Conservation (phyloP, 2,329 filamentous ascomycete genomes). For the Scedosporium apiospermum region DNA sequence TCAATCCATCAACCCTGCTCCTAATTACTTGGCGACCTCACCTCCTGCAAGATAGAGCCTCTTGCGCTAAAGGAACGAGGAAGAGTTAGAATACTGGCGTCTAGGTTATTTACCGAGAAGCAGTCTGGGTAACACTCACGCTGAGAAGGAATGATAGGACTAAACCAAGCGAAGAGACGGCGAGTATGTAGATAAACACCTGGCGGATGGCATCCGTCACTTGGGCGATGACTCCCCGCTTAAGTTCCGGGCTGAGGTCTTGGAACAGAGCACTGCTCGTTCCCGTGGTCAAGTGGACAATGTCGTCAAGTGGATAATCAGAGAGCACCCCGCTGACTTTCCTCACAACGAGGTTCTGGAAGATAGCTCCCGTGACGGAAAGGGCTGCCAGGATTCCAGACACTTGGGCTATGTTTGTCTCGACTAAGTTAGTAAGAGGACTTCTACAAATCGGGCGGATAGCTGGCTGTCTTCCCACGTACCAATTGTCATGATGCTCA, state of each 20-base stretch:
- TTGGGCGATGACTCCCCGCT: slow-evolving; percentile 4
- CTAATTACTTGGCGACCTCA: neutral
- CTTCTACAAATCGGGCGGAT: too few relatives aligned
- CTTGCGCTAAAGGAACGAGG: neutral
- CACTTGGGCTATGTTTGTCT: neutral
- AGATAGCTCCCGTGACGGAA: slow-evolving; percentile 5
- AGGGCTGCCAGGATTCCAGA: slow-evolving; percentile 2
- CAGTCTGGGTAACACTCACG: neutral
- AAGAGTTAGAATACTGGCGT: neutral
- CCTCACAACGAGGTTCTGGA: slow-evolving; percentile 5
- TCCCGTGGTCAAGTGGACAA: slow-evolving; percentile 1
- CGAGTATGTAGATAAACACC: slow-evolving; percentile 3
- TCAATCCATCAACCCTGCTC: too few relatives aligned
- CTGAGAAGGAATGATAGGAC: slow-evolving; percentile 6
- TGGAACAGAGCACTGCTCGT: slow-evolving; percentile 6
- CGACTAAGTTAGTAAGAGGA: neutral
- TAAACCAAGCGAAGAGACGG: slow-evolving; percentile 3
- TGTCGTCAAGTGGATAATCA: neutral
- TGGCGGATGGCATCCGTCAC: slow-evolving; percentile 4
- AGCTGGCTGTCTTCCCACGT: too few relatives aligned
- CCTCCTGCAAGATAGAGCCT: neutral
- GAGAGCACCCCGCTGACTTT: neutral
- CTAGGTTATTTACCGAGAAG: neutral
- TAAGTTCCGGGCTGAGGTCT: neutral
- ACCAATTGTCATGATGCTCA: slow-evolving; percentile 24